Evolutionary conservation across 208 protist genomes (phyloP), one percentile per base, ranked within the genome.

Genomic region (Acanthamoeba castellanii): DNA sequence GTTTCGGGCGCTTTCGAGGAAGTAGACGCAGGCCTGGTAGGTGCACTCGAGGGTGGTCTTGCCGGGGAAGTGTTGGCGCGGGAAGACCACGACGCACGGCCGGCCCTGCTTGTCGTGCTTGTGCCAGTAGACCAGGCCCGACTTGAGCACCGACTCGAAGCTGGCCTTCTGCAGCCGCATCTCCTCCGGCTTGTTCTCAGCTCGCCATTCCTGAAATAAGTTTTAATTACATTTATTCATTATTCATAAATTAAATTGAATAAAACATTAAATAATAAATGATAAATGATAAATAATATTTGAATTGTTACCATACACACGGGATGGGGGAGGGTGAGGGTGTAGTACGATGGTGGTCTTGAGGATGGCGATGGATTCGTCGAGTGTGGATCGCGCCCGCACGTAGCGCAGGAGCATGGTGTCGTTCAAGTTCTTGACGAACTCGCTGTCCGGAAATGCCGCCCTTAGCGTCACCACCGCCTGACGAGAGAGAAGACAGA

Each of bases 51-150:
- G 32, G 3, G n/a, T 50, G 32, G 74, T 82, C 74, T 82, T 52
- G 32, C 42, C 7, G 37, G 74, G 74, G 37, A 82, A 42, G 42
- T 82, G 74, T 7, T 22, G 42, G 7, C 74, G 74, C 5, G 74
- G 74, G 25, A 50, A 82, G 74, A 82, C 22, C 34, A 82, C 16
- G 18, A 82, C n/a, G 37, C 74, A 82, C 20, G 74, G 74, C 18
- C 74, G 74, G 7, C 74, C 74, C 32, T 55, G 74, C 42, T 82
- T 82, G 74, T 82, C 74, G 74, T 82, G 74, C 74, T 82, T 82
- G 74, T 82, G 74, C 74, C 74, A 82, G 27, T 42, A 82, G 11
- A 34, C 74, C 37, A 82, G 16, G 37, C 74, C 74, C 3, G 74
- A 82, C 74, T 82, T 42, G 34, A 82, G 74, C 18, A n/a, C 5